These are phyloP conservation scores for Colletotrichum sublineola DNA, from an alignment of 2,329 filamentous ascomycete genomes.

Conservation along the genomic window DNA sequence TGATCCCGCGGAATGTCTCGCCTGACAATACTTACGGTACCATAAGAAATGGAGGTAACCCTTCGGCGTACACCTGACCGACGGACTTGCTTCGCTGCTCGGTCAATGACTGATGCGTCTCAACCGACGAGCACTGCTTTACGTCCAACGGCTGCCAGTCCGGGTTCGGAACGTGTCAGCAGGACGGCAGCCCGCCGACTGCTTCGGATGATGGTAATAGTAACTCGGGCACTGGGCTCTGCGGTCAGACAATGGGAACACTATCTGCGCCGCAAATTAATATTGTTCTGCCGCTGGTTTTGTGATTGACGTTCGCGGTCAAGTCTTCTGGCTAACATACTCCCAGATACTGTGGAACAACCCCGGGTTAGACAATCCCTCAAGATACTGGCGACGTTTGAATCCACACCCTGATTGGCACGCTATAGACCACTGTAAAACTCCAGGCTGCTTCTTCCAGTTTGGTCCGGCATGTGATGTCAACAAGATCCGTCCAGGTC, in stretches of 20 bases:
- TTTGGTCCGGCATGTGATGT: conserved; percentile 67
- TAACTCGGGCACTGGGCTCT: conserved; percentile 57
- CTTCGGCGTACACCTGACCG: conserved; percentile 26
- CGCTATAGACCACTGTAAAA: conserved; percentile 56
- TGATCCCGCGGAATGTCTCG: conserved; percentile 15
- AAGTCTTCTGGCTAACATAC: conserved; percentile 46
- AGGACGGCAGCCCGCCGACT: conserved; percentile 21
- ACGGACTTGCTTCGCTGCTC: conserved; percentile 47
- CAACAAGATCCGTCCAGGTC: conserved; percentile 60
- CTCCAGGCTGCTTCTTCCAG: conserved; percentile 67
- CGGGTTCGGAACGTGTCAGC: conserved; percentile 46
- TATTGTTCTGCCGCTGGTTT: conserved; percentile 49
- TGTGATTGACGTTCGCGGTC: conserved; percentile 40
- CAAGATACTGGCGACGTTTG: neutral
- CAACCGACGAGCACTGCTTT: conserved; percentile 54
- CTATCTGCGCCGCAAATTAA: conserved; percentile 45
- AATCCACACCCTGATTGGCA: neutral
- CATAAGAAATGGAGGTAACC: conserved; percentile 32
- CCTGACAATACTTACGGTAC: conserved; percentile 38
- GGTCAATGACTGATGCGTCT: conserved; percentile 53
- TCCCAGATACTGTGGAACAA: conserved; percentile 33
- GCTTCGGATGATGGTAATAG: neutral
- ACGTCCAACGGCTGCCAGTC: conserved; percentile 53
- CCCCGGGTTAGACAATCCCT: conserved; percentile 9
- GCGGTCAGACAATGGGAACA: conserved; percentile 49